Evolutionary conservation across 805 yeast genomes (phyloP).

Genomic region (Saccharomycopsis microspora): DNA sequence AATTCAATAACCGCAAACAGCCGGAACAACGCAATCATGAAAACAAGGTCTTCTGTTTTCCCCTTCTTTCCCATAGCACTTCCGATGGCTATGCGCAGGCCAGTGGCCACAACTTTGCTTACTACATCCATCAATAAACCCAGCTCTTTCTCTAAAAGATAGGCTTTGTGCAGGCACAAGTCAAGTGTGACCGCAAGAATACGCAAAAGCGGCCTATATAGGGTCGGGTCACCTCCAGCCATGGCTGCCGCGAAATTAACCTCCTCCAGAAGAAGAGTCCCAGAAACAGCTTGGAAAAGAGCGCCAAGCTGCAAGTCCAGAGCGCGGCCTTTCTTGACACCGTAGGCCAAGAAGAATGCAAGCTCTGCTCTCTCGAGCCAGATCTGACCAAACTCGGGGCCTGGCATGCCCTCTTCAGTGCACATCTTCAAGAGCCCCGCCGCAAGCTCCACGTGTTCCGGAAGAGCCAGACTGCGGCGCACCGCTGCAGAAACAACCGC

Average conservation of each 20-base stretch:
- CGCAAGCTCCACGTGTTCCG: conserved; percentile 29
- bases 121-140: conserved; percentile 46
- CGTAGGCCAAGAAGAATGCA: conserved; percentile 35
- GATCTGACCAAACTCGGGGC: conserved; percentile 36
- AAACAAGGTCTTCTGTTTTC: conserved; percentile 51
- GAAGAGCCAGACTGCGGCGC: conserved; percentile 26
- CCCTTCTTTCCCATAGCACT: background rate
- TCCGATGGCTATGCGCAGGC: conserved; percentile 43
- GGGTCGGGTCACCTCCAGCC: conserved; percentile 26
- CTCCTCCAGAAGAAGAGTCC: conserved; percentile 37
- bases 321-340: conserved; percentile 13
- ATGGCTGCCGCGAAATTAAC: conserved; percentile 36
- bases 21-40: conserved; percentile 55
- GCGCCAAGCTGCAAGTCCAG: conserved; percentile 17
- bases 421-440: conserved; percentile 40
- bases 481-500: conserved; percentile 62
- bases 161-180: conserved; percentile 30
- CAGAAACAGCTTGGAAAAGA: conserved; percentile 25
- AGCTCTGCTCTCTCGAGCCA: conserved; percentile 57
- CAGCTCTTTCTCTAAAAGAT: conserved; percentile 34
- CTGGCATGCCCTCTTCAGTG: conserved; percentile 38
- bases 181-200: conserved; percentile 39
- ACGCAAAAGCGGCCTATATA: conserved; percentile 52
- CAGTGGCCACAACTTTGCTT: conserved; percentile 51
- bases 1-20: conserved; percentile 39